These are phyloP conservation scores for Mucor mucedo DNA, from an alignment of 371 early-diverging fungal species.

Conservation along the genomic window DNA sequence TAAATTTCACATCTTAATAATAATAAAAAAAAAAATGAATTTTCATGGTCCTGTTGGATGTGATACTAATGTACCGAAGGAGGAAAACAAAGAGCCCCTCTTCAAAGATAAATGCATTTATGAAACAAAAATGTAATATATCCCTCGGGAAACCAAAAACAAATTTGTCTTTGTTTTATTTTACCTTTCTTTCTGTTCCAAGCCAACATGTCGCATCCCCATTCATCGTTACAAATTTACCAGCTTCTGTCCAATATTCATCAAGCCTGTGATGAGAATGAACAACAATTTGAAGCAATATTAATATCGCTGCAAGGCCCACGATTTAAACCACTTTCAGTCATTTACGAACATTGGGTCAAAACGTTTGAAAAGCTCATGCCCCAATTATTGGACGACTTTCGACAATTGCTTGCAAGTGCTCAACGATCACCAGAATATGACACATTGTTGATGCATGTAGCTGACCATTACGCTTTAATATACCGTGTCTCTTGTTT, in stretches of 20 bases:
- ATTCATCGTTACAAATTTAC: slow-evolving; percentile 25
- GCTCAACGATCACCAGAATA: slow-evolving; percentile 19
- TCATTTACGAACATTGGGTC: slow-evolving; percentile 17
- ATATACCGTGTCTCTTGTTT: slow-evolving; percentile 32
- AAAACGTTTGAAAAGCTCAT: slow-evolving; percentile 4
- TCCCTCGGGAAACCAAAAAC: no score
- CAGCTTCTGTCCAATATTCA: slow-evolving; percentile 22
- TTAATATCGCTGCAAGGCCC: slow-evolving; percentile 21
- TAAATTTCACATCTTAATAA: no score
- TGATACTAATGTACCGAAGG: no score
- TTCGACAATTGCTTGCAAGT: slow-evolving; percentile 10
- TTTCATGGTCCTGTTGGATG: no score
- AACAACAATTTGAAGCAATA: slow-evolving; percentile 15
- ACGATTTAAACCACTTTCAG: slow-evolving; percentile 13
- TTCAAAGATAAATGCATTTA: no score
- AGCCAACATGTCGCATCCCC: slow-evolving; percentile 17
- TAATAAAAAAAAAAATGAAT: no score
- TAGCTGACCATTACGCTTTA: slow-evolving; percentile 23
- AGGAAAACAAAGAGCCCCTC: no score
- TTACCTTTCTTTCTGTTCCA: no score
- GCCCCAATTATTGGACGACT: slow-evolving; percentile 9
- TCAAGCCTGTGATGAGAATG: slow-evolving; percentile 3
- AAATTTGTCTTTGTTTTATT: no score
- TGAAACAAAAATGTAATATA: no score
- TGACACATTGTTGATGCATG: slow-evolving; percentile 10